A percentile compares a stretch with the other conserved stretches of the same genome.
Conservation (phyloP, 2,329 filamentous ascomycete species). For the Alternaria sp. region DNA sequence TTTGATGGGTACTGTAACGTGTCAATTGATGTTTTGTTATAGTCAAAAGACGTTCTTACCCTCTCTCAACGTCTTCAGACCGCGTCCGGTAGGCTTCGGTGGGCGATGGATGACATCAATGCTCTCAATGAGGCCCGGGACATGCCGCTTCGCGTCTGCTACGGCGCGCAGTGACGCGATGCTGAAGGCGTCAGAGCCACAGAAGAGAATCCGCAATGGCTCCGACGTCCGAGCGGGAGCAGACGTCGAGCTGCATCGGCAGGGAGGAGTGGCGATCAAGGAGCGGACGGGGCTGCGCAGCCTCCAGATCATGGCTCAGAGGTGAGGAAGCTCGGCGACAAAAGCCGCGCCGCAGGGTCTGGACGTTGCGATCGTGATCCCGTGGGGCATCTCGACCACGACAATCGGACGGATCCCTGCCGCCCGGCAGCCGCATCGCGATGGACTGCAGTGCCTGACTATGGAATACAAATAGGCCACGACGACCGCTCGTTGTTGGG, state of each 20-base stretch:
- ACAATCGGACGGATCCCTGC: constrained; percentile 4
- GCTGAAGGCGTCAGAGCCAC: constrained; percentile 92
- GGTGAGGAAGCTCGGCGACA: constrained; percentile 7
- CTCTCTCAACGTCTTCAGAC: constrained; percentile 70
- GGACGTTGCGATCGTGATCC: constrained; percentile 9
- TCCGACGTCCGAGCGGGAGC: constrained; percentile 26
- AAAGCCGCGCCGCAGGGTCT: constrained; percentile 6
- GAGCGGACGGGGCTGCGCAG: constrained; percentile 31
- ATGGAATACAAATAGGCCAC: constrained; percentile 9
- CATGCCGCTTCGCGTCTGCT: constrained; percentile 60
- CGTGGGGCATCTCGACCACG: constrained; percentile 15
- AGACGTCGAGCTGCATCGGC: constrained; percentile 17
- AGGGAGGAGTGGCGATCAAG: constrained; percentile 7
- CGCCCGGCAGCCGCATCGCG: neutral
- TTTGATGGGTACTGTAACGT: constrained; percentile 72
- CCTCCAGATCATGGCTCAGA: constrained; percentile 17
- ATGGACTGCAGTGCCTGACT: neutral
- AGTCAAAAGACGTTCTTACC: constrained; percentile 54
- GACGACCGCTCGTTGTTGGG: constrained; percentile 2
- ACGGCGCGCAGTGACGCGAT: constrained; percentile 76
- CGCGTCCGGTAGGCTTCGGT: constrained; percentile 78
- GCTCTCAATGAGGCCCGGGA: constrained; percentile 57
- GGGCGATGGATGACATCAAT: constrained; percentile 87
- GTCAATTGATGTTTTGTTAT: constrained; percentile 13
- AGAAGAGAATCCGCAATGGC: constrained; percentile 86